A percentile compares a stretch with the other conserved stretches of the same genome.
These are phyloP conservation scores for Colletotrichum camelliae DNA, from an alignment of 2,329 filamentous ascomycete genomes.

Conservation along the genomic window DNA sequence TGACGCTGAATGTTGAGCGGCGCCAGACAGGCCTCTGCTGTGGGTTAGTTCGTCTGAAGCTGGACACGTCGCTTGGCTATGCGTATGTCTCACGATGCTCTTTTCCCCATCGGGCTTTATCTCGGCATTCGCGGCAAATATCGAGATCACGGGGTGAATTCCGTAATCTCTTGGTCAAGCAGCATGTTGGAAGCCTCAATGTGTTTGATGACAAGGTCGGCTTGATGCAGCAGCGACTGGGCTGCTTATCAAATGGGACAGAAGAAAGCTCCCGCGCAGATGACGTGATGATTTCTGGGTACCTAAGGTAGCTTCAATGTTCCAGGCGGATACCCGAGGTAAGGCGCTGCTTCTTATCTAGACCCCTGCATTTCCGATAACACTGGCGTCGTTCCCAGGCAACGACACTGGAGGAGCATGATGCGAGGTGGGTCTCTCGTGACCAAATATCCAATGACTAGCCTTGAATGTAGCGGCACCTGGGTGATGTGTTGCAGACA, in stretches of 20 bases:
- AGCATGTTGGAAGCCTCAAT: neutral
- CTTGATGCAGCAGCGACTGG: neutral
- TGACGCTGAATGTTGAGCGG: neutral
- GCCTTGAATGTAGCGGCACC: neutral
- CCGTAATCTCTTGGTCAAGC: neutral
- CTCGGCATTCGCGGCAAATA: neutral
- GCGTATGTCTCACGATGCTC: neutral
- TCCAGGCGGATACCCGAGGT: slow-evolving; percentile 1
- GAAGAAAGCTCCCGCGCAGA: neutral
- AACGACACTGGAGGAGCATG: neutral
- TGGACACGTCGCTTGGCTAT: neutral
- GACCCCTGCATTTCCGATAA: neutral
- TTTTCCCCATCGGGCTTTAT: neutral
- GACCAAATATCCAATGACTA: neutral
- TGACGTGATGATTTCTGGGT: neutral
- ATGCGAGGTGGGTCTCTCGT: neutral
- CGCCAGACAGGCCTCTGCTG: neutral
- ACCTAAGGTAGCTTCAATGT: neutral
- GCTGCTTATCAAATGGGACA: neutral
- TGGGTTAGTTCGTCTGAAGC: neutral
- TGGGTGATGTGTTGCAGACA: neutral
- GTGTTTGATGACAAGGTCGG: neutral
- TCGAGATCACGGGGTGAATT: neutral
- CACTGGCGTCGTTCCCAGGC: neutral
- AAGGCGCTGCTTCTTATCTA: neutral